These are phyloP conservation scores for Lasiosphaeria hispida DNA, from an alignment of 495 filamentous ascomycete species.

Conservation along the genomic window DNA sequence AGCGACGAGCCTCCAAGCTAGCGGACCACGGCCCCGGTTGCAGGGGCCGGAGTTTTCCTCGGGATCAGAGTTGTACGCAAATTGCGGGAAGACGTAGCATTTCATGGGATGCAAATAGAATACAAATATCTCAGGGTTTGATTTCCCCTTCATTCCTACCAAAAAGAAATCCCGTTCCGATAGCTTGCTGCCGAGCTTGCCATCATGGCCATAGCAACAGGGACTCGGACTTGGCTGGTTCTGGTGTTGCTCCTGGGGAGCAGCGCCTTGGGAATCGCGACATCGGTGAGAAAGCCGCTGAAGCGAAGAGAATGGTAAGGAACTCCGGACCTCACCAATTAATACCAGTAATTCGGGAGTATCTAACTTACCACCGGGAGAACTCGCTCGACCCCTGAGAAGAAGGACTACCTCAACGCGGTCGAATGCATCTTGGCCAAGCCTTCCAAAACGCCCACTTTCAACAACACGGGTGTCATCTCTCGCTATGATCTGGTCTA, in stretches of 20 bases:
- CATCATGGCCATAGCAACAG: no score
- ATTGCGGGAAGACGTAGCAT: no score
- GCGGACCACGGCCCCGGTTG: no score
- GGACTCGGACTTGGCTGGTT: background rate
- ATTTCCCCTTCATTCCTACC: no score
- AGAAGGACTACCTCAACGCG: conserved; percentile 16
- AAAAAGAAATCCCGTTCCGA: no score
- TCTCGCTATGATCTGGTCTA: conserved; percentile 39
- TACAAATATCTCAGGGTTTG: no score
- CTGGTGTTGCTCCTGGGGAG: background rate
- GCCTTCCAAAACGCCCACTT: conserved; percentile 18
- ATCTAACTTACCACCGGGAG: conserved; percentile 10
- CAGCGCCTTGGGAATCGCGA: background rate
- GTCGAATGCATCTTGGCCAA: conserved; percentile 24
- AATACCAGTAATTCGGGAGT: background rate
- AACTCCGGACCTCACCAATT: background rate
- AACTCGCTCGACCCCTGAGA: conserved; percentile 19
- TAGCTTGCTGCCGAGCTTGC: no score
- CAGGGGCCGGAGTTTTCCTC: no score
- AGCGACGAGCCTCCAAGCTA: no score
- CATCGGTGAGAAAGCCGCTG: background rate
- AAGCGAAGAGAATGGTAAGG: conserved; percentile 20
- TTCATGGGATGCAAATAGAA: no score
- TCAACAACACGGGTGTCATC: conserved; percentile 19
- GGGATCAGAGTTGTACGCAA: no score